Base-by-base conservation (phyloP, 345 rosid species). In the Citrus trifoliata region DNA sequence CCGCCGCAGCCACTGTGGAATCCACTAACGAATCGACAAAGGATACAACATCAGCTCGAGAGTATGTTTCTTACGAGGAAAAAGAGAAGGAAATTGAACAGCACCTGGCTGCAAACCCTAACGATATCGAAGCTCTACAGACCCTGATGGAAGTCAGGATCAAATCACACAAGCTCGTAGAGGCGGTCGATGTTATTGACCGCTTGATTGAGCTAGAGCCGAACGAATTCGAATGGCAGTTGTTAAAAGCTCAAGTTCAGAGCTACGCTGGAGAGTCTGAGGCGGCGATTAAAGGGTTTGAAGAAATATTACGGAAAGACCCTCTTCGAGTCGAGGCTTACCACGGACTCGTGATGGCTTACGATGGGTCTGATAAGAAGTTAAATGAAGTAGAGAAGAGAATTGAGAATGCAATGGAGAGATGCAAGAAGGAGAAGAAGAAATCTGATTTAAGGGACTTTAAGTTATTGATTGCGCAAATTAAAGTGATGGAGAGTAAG, bases 301-400 rank as follows among this genome's bases (percentile, higher is more conserved):
- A 93, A 75, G 93, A 87, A 37, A 82, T 95, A 42, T 76, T 95
- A 9, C 79, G 82, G 18, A 93, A 89, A 71, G 97, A 92, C 6
- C 97, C 96, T 0, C 83, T 87, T 80, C 88, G 97, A 7, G 93
- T 95, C 3, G 98, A 95, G 82, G 98, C 98, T 7, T 95, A 87
- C 67, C 98, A 93, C 56, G 99, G 98, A 4, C 85, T 95, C 5
- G 89, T 90, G 70, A 90, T 91, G 95, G 93, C 88, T 10, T 78
- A 81, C 53, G 82, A 93, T 2, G 98, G 93, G 10, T 76, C 93
- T 0, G 95, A 92, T 9, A 69, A 22, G 1, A 84, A 84, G 46
- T 58, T 92, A 75, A 80, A 77, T 56, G 88, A 60, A 8, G 79
- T 95, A 77, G 78, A 91, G 82, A 86, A 83, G 80, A 84, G 97